These are phyloP conservation scores for Pseudonectria foliicola DNA, from an alignment of 2,329 filamentous ascomycete species.

Conservation along the genomic window DNA sequence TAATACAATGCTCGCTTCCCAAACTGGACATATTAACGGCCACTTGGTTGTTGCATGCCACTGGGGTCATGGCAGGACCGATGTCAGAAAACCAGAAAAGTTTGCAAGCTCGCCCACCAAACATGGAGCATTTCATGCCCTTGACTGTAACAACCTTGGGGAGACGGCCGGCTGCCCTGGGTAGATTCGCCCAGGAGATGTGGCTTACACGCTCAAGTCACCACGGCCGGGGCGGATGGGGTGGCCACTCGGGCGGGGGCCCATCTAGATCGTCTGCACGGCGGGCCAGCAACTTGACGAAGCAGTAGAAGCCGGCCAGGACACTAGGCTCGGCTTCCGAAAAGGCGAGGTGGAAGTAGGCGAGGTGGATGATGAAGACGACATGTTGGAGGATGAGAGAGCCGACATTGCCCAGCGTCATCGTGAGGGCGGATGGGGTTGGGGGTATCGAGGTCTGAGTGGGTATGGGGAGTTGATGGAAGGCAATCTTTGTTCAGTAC, in stretches of 20 bases:
- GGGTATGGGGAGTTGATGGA: too few relatives aligned
- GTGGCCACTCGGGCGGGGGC: slow-evolving; percentile 30
- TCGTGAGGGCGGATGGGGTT: slow-evolving; percentile 17
- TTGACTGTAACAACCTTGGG: too few relatives aligned
- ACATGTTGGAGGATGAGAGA: slow-evolving; percentile 44
- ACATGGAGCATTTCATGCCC: too few relatives aligned
- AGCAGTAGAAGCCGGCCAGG: slow-evolving; percentile 40
- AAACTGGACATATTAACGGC: too few relatives aligned
- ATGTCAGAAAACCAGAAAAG: too few relatives aligned
- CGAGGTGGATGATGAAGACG: slow-evolving; percentile 46
- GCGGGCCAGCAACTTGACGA: slow-evolving; percentile 40
- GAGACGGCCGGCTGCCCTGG: too few relatives aligned
- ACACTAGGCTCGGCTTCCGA: slow-evolving; percentile 40
- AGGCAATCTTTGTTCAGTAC: too few relatives aligned
- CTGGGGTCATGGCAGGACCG: too few relatives aligned
- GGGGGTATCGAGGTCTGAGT: too few relatives aligned
- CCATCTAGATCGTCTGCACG: slow-evolving; percentile 40
- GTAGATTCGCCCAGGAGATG: background rate
- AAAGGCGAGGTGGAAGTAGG: slow-evolving; percentile 46
- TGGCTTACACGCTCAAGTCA: slow-evolving; percentile 5
- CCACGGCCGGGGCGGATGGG: slow-evolving; percentile 23
- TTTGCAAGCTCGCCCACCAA: too few relatives aligned
- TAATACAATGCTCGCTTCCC: too few relatives aligned
- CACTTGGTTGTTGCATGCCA: too few relatives aligned
- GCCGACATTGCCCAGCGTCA: slow-evolving; percentile 46